Percentiles rank a stretch among this genome's conserved stretches.
Conservation (phyloP, 2,329 filamentous ascomycete species). For the Thielaviopsis euricoi region DNA sequence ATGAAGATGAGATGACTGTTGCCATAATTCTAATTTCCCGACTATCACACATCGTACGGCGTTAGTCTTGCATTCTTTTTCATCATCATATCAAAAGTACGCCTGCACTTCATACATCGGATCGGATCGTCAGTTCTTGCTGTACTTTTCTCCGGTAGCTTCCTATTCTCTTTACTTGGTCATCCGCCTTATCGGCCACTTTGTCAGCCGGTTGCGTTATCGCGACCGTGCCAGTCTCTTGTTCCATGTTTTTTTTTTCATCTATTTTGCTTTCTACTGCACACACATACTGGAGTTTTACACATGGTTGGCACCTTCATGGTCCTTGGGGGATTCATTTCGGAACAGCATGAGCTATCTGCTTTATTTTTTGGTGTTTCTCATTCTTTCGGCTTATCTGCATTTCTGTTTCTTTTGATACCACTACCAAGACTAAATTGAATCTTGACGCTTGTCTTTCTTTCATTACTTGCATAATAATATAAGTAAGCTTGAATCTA, state of each 20-base stretch:
- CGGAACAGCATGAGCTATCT: not conserved
- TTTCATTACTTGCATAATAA: not conserved
- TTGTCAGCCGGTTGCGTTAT: not conserved
- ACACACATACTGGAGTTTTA: not conserved
- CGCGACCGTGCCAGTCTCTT: not conserved
- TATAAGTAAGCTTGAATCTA: not conserved
- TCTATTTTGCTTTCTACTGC: not conserved
- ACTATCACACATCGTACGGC: not conserved
- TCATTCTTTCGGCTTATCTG: not conserved
- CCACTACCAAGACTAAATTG: not conserved
- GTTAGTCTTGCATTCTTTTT: not conserved
- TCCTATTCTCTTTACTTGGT: not conserved
- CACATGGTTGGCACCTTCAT: not conserved
- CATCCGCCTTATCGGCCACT: not conserved
- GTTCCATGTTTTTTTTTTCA: not conserved
- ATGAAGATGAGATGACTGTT: not conserved
- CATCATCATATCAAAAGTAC: not conserved
- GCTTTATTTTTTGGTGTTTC: not conserved
- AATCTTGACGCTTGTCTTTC: not conserved
- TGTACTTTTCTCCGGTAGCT: not conserved
- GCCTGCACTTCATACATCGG: not conserved
- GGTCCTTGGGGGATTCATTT: not conserved
- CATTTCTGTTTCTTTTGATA: not conserved
- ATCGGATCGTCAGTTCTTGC: not conserved
- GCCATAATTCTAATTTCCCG: not conserved